A percentile compares a stretch with the other conserved stretches of the same genome.
phyloP scores from a whole-genome alignment of 2,329 filamentous ascomycete species.

The Cryoendolithus antarcticus region DNA sequence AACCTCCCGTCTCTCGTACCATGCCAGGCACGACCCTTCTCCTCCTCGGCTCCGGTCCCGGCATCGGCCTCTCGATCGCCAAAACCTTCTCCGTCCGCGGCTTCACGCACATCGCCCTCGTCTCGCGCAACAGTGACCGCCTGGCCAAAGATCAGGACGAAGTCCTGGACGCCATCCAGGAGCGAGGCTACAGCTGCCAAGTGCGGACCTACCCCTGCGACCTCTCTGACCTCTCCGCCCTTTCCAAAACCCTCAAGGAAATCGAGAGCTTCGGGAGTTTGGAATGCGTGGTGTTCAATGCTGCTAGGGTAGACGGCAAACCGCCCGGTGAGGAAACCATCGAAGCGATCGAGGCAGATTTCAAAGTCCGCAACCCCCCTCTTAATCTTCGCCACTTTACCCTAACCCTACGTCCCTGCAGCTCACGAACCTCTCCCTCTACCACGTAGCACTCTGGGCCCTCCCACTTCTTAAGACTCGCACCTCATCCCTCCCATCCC shows the following conservation, averaged over 20 bases:
- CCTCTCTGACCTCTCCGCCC: conserved; percentile 27
- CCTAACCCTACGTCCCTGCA: conserved; percentile 10
- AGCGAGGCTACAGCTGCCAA: conserved; percentile 20
- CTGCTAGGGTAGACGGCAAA: conserved; percentile 35
- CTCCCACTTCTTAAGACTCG: conserved; percentile 30
- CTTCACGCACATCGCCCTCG: conserved; percentile 37
- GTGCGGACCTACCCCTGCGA: conserved; percentile 36
- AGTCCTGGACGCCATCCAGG: conserved; percentile 21
- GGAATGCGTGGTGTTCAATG: conserved; percentile 42
- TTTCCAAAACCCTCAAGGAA: conserved; percentile 29
- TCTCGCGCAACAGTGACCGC: conserved; percentile 32
- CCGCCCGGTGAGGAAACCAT: conserved; percentile 30
- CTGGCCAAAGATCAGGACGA: conserved; percentile 23
- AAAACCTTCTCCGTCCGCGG: conserved; percentile 31
- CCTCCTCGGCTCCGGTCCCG: conserved; percentile 37
- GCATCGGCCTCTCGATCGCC: conserved; percentile 34
- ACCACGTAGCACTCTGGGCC: conserved; percentile 34
- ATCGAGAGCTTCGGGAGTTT: conserved; percentile 33
- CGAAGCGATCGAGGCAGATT: conserved; percentile 37
- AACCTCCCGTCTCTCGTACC: no score
- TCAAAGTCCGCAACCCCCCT: conserved; percentile 32
- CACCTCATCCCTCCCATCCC: conserved; percentile 27
- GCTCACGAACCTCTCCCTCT: conserved; percentile 37
- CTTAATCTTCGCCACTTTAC: conserved; percentile 24
- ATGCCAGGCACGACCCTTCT: conserved; percentile 20